Evolutionary conservation across 345 rosid genomes (phyloP), one percentile per base, ranked within the genome.

Genomic region (Eucalyptus polyanthemos): DNA sequence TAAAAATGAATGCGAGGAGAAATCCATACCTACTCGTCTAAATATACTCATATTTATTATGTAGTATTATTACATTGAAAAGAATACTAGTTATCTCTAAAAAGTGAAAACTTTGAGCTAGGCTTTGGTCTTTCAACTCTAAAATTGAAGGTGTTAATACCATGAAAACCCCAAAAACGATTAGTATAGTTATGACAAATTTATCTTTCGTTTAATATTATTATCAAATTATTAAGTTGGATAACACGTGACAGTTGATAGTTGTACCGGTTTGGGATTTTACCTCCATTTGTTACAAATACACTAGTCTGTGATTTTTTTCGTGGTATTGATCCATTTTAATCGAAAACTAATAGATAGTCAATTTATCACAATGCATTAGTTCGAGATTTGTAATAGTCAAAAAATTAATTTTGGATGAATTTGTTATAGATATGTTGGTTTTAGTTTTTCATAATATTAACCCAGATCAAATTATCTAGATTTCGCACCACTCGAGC

Each of bases 211-310:
- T 53, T 53, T 21, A 3, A 53, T 2, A 3, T 53, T 53, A 53
- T 53, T 0, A 11, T 47, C 2, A 11, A 47, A 47, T 47, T 47
- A 47, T 17, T 53, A 7, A 53, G 9, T 53, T 53, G 4, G 10
- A 53, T 8, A 2, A 19, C 10, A 19, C 2, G 24, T 53, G 10
- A 17, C 0, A 1, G 2, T 53, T 53, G 2, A 53, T 0, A 8
- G 1, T 0, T 53, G 2, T 19, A 8, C 0, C 0, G 1, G 0
- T 51, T 51, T 51, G 54, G 0, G 1, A 51, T 51, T 51, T 51
- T 51, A 51, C 1, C 2, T 17, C 1, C 0, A 1, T 17, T 51
- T 51, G 0, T 51, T 0, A 7, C 0, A 51, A 51, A 4, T 7
- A 1, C 7, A 17, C 0, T 8, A 0, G 5, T 19, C 19, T 53